Evolutionary conservation across 805 yeast genomes (phyloP).

Genomic region (Candida berthetii): DNA sequence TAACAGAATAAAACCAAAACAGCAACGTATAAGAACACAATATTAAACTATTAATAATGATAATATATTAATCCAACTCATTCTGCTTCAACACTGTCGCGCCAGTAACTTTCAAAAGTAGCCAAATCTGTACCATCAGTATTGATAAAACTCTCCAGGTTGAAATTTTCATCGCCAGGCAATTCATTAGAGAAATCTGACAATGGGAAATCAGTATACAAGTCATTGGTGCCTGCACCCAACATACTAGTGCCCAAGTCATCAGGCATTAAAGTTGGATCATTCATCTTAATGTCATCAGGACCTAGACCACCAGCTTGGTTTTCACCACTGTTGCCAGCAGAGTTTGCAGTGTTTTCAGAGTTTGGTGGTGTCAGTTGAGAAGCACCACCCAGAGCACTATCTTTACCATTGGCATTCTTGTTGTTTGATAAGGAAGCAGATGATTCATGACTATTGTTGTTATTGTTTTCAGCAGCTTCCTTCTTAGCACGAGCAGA

Average conservation of each 20-base stretch:
- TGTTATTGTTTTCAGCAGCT: constrained; percentile 1
- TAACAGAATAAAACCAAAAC: no score
- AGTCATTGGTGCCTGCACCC: constrained; percentile 12
- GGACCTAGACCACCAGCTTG: not conserved
- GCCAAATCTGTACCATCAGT: constrained; percentile 30
- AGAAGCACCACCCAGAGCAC: constrained; percentile 3
- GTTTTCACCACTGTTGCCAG: constrained; percentile 4
- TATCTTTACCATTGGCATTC: not conserved
- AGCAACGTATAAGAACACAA: no score
- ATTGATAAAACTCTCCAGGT: constrained; percentile 36
- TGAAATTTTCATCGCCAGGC: constrained; percentile 31
- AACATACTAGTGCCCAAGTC: not conserved
- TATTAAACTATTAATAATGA: no score
- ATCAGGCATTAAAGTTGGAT: not conserved
- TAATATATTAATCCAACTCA: no score
- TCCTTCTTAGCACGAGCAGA: constrained; percentile 3
- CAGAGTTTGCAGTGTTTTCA: constrained; percentile 16
- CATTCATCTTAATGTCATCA: not conserved
- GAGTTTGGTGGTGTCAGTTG: constrained; percentile 23
- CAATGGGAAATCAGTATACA: constrained; percentile 25
- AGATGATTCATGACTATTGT: not conserved
- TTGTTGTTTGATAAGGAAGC: not conserved
- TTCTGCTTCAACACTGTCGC: constrained; percentile 32
- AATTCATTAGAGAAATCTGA: constrained; percentile 26
- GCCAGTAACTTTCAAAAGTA: constrained; percentile 32